These are phyloP conservation scores for Pseudogymnoascus sp. DNA, from an alignment of 2,329 filamentous ascomycete species.

Conservation along the genomic window DNA sequence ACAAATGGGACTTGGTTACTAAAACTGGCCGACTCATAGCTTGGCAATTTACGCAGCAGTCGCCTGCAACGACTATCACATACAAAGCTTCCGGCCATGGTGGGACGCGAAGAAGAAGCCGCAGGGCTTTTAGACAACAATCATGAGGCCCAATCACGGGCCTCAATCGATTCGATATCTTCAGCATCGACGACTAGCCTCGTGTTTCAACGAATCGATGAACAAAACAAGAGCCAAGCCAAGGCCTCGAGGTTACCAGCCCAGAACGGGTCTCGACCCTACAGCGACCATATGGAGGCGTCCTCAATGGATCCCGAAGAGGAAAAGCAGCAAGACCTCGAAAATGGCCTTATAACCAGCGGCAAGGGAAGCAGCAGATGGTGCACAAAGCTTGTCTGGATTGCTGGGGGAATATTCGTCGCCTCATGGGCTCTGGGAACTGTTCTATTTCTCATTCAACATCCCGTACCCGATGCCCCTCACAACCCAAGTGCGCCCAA, in stretches of 20 bases:
- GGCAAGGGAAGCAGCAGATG: conserved; percentile 31
- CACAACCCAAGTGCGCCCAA: conserved; percentile 61
- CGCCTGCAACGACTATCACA: background rate
- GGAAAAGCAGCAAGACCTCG: conserved; percentile 34
- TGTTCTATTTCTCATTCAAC: conserved; percentile 55
- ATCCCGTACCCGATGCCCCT: conserved; percentile 47
- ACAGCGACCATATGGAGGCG: conserved; percentile 13
- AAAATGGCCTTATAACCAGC: conserved; percentile 23
- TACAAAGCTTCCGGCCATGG: conserved; percentile 17
- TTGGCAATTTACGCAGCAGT: background rate
- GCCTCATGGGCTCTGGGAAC: conserved; percentile 62
- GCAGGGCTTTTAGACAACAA: conserved; percentile 20
- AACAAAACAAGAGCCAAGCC: conserved; percentile 30
- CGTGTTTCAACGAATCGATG: conserved; percentile 67
- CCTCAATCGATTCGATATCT: conserved; percentile 46
- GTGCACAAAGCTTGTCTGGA: conserved; percentile 39
- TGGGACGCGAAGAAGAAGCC: conserved; percentile 23
- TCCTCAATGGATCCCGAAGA: conserved; percentile 33
- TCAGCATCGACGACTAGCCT: conserved; percentile 77
- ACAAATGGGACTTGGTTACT: background rate
- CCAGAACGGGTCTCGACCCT: background rate
- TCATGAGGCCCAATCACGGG: conserved; percentile 15
- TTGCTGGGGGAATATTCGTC: conserved; percentile 49
- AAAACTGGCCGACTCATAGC: background rate
- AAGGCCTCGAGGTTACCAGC: conserved; percentile 10